Evolutionary conservation across 2,329 filamentous ascomycete genomes (phyloP), one percentile per base, ranked within the genome.

Genomic region (Ascochyta rabiei): DNA sequence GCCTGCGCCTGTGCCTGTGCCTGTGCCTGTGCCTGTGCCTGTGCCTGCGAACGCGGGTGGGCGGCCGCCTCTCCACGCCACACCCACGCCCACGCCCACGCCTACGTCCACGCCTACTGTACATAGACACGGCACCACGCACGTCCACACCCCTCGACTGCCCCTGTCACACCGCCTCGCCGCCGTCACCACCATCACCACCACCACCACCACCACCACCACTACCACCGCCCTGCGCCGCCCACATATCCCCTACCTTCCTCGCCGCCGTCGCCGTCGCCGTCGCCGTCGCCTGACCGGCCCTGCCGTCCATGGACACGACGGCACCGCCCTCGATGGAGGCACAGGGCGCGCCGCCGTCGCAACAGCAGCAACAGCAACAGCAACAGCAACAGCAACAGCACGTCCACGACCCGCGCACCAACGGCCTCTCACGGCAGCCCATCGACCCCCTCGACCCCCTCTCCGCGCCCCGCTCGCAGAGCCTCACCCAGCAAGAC

Each of bases 241-340:
- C 49, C 55, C 43, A 56, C 43, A 48, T 53, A 31, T 31, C 33
- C 31, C 30, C 37, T 23, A 18, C 48, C 33, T 28, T 10, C 8
- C 24, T 9, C 24, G 24, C 24, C 24, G 24, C 40, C 39, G 21
- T n/a, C 43, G 52, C 39, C 40, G 21, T n/a, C 43, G 52, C 39
- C 40, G 24, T 10, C 24, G 24, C 40, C 39, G 21, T n/a, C 47
- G 52, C 39, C 40, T n/a, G 40, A 34, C 43, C 43, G 45, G 51
- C 49, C 44, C 50, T 38, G 35, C 43, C 37, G 41, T 24, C 45
- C 62, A 74, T 74, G 69, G 68, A 64, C 64, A 66, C 63, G 69
- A 73, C 49, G 63, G 71, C 68, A 53, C 68, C 56, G 64, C 71
- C 71, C 61, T 65, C 67, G 52, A 69, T 69, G 68, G 71, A 72